Evolutionary conservation across 768 basidiomycete species (phyloP).

Genomic region (Kwoniella sp.): DNA sequence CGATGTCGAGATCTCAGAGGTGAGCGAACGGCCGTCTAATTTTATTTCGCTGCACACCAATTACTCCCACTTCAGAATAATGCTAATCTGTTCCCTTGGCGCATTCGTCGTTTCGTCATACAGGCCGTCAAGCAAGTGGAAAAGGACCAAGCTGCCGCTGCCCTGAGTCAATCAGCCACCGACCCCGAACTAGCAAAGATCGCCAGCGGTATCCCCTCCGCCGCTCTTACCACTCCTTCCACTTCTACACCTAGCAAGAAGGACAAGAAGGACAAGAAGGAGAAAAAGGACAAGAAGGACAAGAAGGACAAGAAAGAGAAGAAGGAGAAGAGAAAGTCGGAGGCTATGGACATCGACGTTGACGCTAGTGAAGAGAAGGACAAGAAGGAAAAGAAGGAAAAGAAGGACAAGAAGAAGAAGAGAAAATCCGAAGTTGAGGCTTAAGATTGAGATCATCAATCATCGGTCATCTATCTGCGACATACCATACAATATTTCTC

Average conservation of each 20-base stretch:
- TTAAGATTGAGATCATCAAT: constrained; percentile 2
- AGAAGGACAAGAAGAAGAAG: constrained; percentile 50
- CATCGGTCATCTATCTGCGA: no score
- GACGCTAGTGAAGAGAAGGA: constrained; percentile 22
- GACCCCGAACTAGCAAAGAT: constrained; percentile 54
- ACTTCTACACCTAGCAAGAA: constrained; percentile 37
- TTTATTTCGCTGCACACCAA: not conserved
- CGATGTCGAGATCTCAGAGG: constrained; percentile 58
- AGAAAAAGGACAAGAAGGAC: constrained; percentile 45
- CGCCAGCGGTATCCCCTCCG: constrained; percentile 28
- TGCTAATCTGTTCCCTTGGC: not conserved
- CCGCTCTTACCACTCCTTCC: constrained; percentile 19
- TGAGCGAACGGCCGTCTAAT: constrained; percentile 13
- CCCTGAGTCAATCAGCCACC: constrained; percentile 18
- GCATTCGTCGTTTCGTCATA: not conserved
- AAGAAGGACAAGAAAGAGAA: constrained; percentile 51
- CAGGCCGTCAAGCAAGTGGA: constrained; percentile 53
- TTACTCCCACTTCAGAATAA: not conserved
- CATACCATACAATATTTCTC: not conserved
- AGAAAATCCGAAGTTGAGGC: constrained; percentile 35
- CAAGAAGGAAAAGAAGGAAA: constrained; percentile 35
- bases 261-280: constrained; percentile 44
- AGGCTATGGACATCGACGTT: constrained; percentile 38
- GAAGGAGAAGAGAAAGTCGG: constrained; percentile 53
- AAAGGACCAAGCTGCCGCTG: constrained; percentile 43